Evolutionary conservation across 2,329 filamentous ascomycete genomes (phyloP).

Genomic region (Shiraia sp.): DNA sequence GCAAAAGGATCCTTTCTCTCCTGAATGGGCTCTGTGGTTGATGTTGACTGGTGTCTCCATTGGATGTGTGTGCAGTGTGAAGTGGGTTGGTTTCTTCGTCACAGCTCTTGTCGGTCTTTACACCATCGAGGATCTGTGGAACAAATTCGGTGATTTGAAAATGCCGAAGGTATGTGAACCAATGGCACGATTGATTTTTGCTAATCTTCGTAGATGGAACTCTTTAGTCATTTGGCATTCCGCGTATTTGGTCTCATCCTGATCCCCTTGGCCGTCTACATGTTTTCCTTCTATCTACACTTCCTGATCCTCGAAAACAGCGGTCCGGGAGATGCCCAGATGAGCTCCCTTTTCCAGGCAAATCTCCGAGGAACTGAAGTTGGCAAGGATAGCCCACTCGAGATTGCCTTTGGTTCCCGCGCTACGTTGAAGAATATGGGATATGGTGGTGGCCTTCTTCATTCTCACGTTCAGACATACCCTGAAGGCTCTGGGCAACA

Average conservation of each 20-base stretch:
- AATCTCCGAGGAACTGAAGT: conserved; percentile 93
- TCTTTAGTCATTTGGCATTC: conserved; percentile 77
- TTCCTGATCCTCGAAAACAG: conserved; percentile 92
- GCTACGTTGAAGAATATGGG: conserved; percentile 99
- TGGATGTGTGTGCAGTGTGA: conserved; percentile 97
- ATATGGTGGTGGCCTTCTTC: conserved; percentile 92
- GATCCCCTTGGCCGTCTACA: conserved; percentile 87
- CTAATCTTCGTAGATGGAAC: conserved; percentile 55
- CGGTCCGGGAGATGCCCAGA: conserved; percentile 97
- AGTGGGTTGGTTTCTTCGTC: conserved; percentile 95
- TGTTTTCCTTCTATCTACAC: conserved; percentile 93
- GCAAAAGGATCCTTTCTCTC: conserved; percentile 81
- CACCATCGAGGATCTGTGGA: conserved; percentile 95
- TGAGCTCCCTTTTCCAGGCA: conserved; percentile 99
- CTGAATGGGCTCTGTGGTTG: conserved; percentile 94
- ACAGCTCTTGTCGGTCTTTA: conserved; percentile 94
- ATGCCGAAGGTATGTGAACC: conserved; percentile 71
- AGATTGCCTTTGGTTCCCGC: conserved; percentile 85
- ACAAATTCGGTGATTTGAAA: conserved; percentile 92
- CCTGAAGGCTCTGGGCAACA: conserved; percentile 93
- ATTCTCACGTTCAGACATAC: conserved; percentile 95
- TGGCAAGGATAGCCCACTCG: conserved; percentile 90
- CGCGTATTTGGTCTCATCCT: conserved; percentile 86
- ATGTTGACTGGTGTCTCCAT: conserved; percentile 93
- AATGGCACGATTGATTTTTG: neutral